Percentiles rank a stretch among this genome's conserved stretches.
These are phyloP conservation scores for Wickerhamiella infanticola DNA, from an alignment of 1,139 yeast species.

Conservation along the genomic window DNA sequence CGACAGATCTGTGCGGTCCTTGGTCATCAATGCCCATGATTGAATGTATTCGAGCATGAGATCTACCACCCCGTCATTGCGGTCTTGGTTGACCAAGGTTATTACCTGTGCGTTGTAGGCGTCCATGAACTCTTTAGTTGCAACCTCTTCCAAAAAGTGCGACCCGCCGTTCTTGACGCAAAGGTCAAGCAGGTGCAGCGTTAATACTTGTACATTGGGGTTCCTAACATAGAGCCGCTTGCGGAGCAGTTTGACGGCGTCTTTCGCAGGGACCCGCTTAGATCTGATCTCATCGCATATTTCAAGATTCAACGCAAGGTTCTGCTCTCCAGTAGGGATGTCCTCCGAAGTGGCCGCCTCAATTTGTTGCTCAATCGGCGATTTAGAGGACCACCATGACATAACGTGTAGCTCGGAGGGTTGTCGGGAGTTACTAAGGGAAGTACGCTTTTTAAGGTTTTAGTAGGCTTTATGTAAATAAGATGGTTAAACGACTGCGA, in stretches of 20 bases:
- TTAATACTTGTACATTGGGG: conserved; percentile 63
- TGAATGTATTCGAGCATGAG: conserved; percentile 51
- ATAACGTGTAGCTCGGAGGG: neutral
- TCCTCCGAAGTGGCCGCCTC: conserved; percentile 74
- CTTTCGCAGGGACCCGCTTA: conserved; percentile 66
- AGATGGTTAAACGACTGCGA: neutral
- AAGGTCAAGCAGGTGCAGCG: conserved; percentile 64
- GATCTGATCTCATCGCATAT: conserved; percentile 78
- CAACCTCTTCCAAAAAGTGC: conserved; percentile 65
- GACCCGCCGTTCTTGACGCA: conserved; percentile 89
- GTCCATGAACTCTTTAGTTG: conserved; percentile 79
- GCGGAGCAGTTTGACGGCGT: conserved; percentile 71
- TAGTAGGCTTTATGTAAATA: too few species aligned
- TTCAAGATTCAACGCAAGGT: conserved; percentile 65
- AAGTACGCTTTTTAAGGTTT: too few species aligned
- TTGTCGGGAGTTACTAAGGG: neutral
- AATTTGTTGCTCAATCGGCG: conserved; percentile 43
- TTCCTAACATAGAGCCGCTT: conserved; percentile 49
- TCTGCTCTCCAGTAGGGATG: conserved; percentile 85
- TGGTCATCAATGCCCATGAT: conserved; percentile 63
- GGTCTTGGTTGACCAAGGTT: conserved; percentile 17
- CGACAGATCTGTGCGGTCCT: conserved; percentile 48
- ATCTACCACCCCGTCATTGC: conserved; percentile 40
- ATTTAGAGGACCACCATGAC: conserved; percentile 8
- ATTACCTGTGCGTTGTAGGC: conserved; percentile 26